phyloP scores from a whole-genome alignment of 164 flowering plant species.

The Tinospora cordifolia region DNA sequence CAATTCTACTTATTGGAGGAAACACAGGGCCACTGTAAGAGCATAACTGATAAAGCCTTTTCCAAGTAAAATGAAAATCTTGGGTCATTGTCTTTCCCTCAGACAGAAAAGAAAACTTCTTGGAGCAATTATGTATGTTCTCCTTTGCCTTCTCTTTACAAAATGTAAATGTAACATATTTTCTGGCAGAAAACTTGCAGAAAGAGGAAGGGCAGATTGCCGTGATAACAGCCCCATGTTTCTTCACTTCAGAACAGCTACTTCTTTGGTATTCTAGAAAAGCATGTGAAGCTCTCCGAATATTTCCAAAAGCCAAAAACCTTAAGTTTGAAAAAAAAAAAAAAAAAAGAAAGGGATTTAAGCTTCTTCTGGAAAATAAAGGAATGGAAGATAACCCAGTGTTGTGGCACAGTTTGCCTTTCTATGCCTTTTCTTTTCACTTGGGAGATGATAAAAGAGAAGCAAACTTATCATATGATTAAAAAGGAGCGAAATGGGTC shows the following conservation, averaged over 20 bases:
- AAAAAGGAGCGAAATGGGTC: too few relatives aligned
- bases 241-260: conserved; percentile 13
- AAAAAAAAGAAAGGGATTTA: not conserved
- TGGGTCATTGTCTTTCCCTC: conserved; percentile 23
- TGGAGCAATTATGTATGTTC: conserved; percentile 14
- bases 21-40: conserved; percentile 25
- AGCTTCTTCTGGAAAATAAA: not conserved
- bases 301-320: conserved; percentile 24
- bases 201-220: conserved; percentile 15
- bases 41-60: conserved; percentile 34
- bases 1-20: conserved; percentile 41
- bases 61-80: conserved; percentile 51
- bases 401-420: not conserved
- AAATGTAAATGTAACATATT: conserved; percentile 13
- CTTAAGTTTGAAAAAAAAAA: conserved; percentile 21
- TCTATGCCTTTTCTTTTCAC: too few relatives aligned
- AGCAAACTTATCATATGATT: not conserved
- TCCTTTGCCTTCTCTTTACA: conserved; percentile 17
- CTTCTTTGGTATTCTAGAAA: conserved; percentile 16
- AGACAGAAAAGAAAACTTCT: conserved; percentile 19
- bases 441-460: not conserved
- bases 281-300: conserved; percentile 25
- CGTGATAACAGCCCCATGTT: conserved; percentile 13
- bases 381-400: not conserved
- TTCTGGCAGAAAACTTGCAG: conserved; percentile 19